Evolutionary conservation across 1,284 basidiomycete species (phyloP).

Genomic region (Rhizoctonia solani): DNA sequence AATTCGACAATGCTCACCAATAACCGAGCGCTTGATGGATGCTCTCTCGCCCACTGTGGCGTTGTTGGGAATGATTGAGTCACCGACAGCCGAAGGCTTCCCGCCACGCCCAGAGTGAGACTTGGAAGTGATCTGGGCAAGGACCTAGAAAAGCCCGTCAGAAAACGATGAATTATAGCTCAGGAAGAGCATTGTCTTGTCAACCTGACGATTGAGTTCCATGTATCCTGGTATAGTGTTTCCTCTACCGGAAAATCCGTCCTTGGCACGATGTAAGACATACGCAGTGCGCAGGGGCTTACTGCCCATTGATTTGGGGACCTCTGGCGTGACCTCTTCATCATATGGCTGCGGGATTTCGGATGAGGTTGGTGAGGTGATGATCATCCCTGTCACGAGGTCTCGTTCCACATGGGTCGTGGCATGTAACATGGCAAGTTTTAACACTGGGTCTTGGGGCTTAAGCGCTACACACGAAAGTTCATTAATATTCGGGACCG

Average conservation of each 20-base stretch:
- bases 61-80: constrained; percentile 81
- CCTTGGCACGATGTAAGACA: constrained; percentile 56
- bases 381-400: constrained; percentile 18
- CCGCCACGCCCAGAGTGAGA: constrained; percentile 23
- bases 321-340: constrained; percentile 12
- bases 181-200: neutral
- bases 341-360: constrained; percentile 14
- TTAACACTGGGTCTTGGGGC: constrained; percentile 11
- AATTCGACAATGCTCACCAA: constrained; percentile 87
- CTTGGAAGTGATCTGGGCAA: neutral
- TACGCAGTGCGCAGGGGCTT: constrained; percentile 19
- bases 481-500: neutral
- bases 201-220: constrained; percentile 79
- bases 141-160: constrained; percentile 1
- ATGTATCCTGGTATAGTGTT: constrained; percentile 84
- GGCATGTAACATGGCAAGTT: constrained; percentile 17
- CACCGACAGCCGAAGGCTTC: constrained; percentile 46
- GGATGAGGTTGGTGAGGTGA: constrained; percentile 7
- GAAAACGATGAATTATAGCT: neutral
- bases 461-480: constrained; percentile 2
- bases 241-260: constrained; percentile 71
- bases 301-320: neutral
- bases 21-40: constrained; percentile 83
- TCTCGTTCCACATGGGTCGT: constrained; percentile 21
- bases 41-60: constrained; percentile 83